Conservation (phyloP, 306 rosid species). For the Cicer yamashitae region DNA sequence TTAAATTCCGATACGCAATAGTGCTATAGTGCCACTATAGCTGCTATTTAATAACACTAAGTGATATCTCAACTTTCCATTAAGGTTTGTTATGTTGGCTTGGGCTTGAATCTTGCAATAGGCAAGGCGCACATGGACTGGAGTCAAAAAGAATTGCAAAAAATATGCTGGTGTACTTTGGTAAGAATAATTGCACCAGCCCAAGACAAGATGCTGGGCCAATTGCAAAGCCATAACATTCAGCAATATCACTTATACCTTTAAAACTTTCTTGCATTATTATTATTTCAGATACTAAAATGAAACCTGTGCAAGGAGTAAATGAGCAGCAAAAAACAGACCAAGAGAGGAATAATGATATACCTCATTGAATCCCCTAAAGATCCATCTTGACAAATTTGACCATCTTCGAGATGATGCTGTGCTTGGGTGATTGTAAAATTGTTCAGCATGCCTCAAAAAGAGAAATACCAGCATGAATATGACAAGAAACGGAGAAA, state of each 20-base stretch:
- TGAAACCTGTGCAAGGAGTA: not conserved
- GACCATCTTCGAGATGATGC: conserved; percentile 97
- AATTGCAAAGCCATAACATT: conserved; percentile 21
- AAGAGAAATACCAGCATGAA: conserved; percentile 96
- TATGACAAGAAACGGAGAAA: conserved; percentile 94
- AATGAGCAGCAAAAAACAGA: conserved; percentile 23
- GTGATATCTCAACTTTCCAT: not conserved
- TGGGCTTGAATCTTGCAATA: not conserved
- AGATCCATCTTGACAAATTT: conserved; percentile 87
- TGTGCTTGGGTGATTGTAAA: conserved; percentile 90
- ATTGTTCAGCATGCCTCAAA: conserved; percentile 93
- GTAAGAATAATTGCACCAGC: conserved; percentile 3
- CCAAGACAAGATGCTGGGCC: conserved; percentile 11
- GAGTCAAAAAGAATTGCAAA: not conserved
- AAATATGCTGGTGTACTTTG: not conserved
- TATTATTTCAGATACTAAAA: not conserved
- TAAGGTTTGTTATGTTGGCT: not conserved
- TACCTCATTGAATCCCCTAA: conserved; percentile 97
- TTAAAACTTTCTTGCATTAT: not conserved
- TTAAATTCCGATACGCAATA: no score
- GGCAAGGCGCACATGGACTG: not conserved
- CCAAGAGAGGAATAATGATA: conserved; percentile 24
- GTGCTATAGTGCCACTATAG: no score
- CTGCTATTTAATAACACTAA: no score
- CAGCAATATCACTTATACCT: not conserved